Conservation (phyloP, 2,329 filamentous ascomycete genomes). For the Grosmannia penicillata region DNA sequence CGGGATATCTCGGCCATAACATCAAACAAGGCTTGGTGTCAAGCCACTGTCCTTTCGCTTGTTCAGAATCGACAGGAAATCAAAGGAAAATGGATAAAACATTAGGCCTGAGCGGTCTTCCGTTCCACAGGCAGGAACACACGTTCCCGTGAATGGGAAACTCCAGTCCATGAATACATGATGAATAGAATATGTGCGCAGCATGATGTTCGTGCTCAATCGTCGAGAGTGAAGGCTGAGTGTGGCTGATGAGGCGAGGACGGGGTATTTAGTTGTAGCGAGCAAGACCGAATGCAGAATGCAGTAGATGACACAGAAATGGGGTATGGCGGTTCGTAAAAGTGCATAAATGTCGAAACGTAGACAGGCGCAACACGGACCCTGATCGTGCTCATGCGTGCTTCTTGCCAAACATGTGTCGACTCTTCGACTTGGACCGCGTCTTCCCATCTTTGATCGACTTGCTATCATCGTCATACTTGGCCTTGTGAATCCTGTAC, state of each 20-base stretch:
- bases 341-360: not conserved
- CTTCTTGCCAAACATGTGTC: slow-evolving; percentile 49
- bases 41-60: not conserved
- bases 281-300: no score
- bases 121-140: not conserved
- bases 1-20: slow-evolving; percentile 1
- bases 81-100: not conserved
- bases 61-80: not conserved
- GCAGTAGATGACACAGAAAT: no score
- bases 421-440: slow-evolving; percentile 61
- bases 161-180: not conserved
- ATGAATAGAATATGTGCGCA: not conserved
- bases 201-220: not conserved
- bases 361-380: no score
- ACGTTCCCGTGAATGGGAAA: not conserved
- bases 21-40: not conserved
- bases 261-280: no score
- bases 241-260: no score
- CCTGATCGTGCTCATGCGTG: slow-evolving; percentile 7
- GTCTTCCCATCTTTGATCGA: slow-evolving; percentile 46
- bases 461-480: slow-evolving; percentile 58
- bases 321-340: no score
- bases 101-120: not conserved
- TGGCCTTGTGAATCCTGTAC: slow-evolving; percentile 84
- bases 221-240: no score